These are phyloP conservation scores for Arxiozyma heterogenica DNA, from an alignment of 1,139 yeast genomes.

Conservation along the genomic window DNA sequence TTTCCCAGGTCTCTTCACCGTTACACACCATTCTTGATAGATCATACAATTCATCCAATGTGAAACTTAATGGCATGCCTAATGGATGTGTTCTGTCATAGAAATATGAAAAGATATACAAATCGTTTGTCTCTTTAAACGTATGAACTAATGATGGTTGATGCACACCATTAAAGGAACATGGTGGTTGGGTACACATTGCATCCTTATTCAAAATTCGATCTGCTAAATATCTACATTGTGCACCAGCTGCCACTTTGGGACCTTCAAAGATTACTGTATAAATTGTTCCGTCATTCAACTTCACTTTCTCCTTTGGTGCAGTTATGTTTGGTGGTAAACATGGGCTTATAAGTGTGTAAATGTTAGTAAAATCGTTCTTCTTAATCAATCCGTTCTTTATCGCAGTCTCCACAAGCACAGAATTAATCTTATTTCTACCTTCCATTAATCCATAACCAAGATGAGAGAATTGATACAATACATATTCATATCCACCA, in stretches of 20 bases:
- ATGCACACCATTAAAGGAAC: constrained; percentile 94
- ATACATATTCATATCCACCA: constrained; percentile 70
- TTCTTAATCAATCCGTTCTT: constrained; percentile 34
- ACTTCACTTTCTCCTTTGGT: constrained; percentile 47
- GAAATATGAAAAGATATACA: constrained; percentile 86
- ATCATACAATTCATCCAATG: constrained; percentile 72
- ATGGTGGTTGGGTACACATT: constrained; percentile 65
- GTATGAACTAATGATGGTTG: constrained; percentile 83
- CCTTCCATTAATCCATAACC: constrained; percentile 96
- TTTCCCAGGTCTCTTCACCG: constrained; percentile 68
- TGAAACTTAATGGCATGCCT: constrained; percentile 88
- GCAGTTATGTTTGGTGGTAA: constrained; percentile 64
- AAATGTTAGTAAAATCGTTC: constrained; percentile 36
- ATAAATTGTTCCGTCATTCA: constrained; percentile 43
- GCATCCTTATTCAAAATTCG: constrained; percentile 71
- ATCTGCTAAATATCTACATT: constrained; percentile 82
- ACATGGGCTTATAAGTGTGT: constrained; percentile 66
- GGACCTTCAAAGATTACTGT: constrained; percentile 72
- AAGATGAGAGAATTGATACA: constrained; percentile 90
- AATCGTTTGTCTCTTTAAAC: constrained; percentile 60
- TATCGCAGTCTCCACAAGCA: constrained; percentile 45
- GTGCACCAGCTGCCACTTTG: constrained; percentile 48
- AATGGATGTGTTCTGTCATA: constrained; percentile 89
- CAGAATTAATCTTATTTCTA: constrained; percentile 65
- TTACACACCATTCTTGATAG: constrained; percentile 77